A percentile compares a stretch with the other conserved stretches of the same genome.
phyloP scores from a whole-genome alignment of 768 basidiomycete genomes.

The Macrolepiota fuliginosa region DNA sequence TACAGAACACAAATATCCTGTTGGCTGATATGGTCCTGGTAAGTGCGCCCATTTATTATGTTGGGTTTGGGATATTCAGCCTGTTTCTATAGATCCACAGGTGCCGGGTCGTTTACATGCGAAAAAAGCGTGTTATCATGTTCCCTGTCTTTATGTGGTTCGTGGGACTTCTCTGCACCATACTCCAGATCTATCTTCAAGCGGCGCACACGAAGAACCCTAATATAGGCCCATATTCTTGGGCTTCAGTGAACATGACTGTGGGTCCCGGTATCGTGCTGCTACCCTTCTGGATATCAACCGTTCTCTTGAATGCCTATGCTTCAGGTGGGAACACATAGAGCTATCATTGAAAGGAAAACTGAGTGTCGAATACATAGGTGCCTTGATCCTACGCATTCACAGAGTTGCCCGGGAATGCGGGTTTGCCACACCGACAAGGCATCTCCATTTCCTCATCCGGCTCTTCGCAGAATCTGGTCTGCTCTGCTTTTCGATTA shows the following conservation, averaged over 20 bases:
- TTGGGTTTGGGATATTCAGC: not conserved
- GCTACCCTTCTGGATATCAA: not conserved
- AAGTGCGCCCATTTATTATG: not conserved
- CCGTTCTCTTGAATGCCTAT: not conserved
- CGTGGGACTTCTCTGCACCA: not conserved
- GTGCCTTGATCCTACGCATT: not conserved
- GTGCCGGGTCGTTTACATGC: not conserved
- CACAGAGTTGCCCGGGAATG: not conserved
- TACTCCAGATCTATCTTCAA: not conserved
- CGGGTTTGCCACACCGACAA: not conserved
- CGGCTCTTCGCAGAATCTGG: constrained; percentile 6
- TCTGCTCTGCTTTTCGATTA: not conserved
- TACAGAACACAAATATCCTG: not conserved
- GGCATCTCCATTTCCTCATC: not conserved
- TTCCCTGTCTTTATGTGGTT: not conserved
- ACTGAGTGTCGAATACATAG: not conserved
- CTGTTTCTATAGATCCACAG: not conserved
- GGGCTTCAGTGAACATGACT: not conserved
- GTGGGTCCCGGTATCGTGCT: not conserved
- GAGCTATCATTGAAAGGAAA: too few relatives aligned
- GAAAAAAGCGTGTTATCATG: not conserved
- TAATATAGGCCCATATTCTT: not conserved
- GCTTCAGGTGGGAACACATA: not conserved
- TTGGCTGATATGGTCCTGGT: not conserved
- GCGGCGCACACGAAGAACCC: not conserved